Evolutionary conservation across 169 alveolate genomes (phyloP).

Genomic region (Babesia bovis): DNA sequence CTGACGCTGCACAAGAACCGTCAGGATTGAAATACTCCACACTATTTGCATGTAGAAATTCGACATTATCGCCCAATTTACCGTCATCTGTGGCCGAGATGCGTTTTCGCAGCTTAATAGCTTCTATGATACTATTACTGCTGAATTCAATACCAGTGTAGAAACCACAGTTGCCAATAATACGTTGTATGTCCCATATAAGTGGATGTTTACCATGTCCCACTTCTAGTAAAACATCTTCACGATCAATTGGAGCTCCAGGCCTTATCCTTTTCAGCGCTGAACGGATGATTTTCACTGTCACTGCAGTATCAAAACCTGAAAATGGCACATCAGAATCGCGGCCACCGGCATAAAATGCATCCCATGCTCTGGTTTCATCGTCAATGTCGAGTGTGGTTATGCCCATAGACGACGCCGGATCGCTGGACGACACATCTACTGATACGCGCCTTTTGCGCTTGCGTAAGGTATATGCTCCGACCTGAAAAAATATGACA

Average conservation of each 20-base stretch:
- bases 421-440: not conserved
- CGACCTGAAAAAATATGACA: not conserved
- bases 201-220: conserved; percentile 81
- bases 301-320: conserved; percentile 46
- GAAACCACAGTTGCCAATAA: conserved; percentile 11
- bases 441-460: not conserved
- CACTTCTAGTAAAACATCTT: conserved; percentile 69
- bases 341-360: conserved; percentile 36
- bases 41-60: conserved; percentile 44
- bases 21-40: conserved; percentile 55
- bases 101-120: conserved; percentile 34
- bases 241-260: conserved; percentile 8
- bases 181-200: conserved; percentile 64
- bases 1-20: conserved; percentile 33
- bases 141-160: conserved; percentile 73
- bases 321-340: conserved; percentile 59
- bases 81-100: not conserved
- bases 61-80: conserved; percentile 27
- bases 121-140: conserved; percentile 64
- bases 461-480: conserved; percentile 4
- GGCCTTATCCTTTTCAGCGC: conserved; percentile 13
- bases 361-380: conserved; percentile 61
- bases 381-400: conserved; percentile 34
- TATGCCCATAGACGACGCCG: not conserved
- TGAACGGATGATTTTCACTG: conserved; percentile 49